phyloP scores from a whole-genome alignment of 2,329 filamentous ascomycete species.

The Colletotrichum sp. region DNA sequence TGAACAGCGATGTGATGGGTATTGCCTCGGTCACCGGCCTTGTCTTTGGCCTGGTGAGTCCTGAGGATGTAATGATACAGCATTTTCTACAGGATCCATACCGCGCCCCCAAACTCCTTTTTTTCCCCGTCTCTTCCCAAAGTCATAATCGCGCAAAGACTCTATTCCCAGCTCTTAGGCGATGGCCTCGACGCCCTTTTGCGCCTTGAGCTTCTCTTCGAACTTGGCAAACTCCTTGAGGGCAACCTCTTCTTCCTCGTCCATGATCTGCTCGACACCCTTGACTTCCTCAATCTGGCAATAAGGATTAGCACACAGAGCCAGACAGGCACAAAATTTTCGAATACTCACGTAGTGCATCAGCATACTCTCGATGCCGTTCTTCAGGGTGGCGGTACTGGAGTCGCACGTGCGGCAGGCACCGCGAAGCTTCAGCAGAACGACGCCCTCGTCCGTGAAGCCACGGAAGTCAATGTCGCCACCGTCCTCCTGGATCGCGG shows the following conservation, averaged over 20 bases:
- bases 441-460: conserved; percentile 79
- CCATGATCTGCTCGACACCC: conserved; percentile 87
- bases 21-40: conserved; percentile 6
- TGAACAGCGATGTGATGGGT: neutral
- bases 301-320: conserved; percentile 21
- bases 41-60: neutral
- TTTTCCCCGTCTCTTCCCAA: neutral
- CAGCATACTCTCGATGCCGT: conserved; percentile 97
- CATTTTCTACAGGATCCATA: neutral
- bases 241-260: conserved; percentile 89
- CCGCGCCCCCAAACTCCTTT: neutral
- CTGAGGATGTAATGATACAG: conserved; percentile 4
- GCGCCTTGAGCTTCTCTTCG: conserved; percentile 76
- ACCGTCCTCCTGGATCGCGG: conserved; percentile 96
- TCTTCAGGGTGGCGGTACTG: conserved; percentile 95
- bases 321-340: neutral
- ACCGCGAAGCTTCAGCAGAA: conserved; percentile 85
- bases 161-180: neutral
- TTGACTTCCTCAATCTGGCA: conserved; percentile 93
- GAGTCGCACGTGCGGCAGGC: conserved; percentile 96
- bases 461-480: conserved; percentile 96
- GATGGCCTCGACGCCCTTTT: conserved; percentile 44
- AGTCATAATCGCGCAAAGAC: neutral
- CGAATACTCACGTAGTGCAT: conserved; percentile 83
- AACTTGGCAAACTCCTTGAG: conserved; percentile 91